Conservation (phyloP, 495 filamentous ascomycete species). For the Xylona heveae region DNA sequence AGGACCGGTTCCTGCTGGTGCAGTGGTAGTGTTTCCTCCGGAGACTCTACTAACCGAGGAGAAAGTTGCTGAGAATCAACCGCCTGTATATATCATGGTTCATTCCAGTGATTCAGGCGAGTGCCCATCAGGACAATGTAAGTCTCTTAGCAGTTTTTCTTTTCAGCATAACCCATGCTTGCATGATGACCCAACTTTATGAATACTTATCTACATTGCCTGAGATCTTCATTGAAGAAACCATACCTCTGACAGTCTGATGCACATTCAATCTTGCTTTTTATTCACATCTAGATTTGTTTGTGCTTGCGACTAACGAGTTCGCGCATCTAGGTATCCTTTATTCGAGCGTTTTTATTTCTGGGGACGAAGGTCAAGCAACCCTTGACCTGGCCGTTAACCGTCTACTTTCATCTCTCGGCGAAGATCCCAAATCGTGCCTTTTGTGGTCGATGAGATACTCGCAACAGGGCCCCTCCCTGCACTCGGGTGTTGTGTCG, state of each 20-base stretch:
- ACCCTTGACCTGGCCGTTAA: constrained; percentile 33
- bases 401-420: constrained; percentile 24
- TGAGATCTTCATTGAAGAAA: constrained; percentile 64
- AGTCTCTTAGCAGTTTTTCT: constrained; percentile 23
- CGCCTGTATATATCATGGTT: constrained; percentile 49
- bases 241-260: constrained; percentile 78
- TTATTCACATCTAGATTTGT: constrained; percentile 5
- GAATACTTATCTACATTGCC: constrained; percentile 99
- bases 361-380: constrained; percentile 15
- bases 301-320: constrained; percentile 21
- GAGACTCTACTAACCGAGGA: constrained; percentile 16
- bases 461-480: constrained; percentile 12
- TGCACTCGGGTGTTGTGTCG: too few species aligned
- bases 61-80: constrained; percentile 12
- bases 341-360: constrained; percentile 33
- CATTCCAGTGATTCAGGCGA: constrained; percentile 80
- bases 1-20: constrained; percentile 48
- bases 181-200: constrained; percentile 51
- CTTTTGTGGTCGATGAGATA: constrained; percentile 43
- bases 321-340: constrained; percentile 35
- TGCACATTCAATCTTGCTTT: constrained; percentile 18
- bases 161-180: constrained; percentile 17
- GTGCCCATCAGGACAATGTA: constrained; percentile 72
- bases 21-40: constrained; percentile 47
- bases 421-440: constrained; percentile 14